Percentiles rank a stretch among this genome's conserved stretches.
Evolutionary conservation across 352 stramenopile genomes (phyloP).

Genomic region (Phytophthora cryptogea): DNA sequence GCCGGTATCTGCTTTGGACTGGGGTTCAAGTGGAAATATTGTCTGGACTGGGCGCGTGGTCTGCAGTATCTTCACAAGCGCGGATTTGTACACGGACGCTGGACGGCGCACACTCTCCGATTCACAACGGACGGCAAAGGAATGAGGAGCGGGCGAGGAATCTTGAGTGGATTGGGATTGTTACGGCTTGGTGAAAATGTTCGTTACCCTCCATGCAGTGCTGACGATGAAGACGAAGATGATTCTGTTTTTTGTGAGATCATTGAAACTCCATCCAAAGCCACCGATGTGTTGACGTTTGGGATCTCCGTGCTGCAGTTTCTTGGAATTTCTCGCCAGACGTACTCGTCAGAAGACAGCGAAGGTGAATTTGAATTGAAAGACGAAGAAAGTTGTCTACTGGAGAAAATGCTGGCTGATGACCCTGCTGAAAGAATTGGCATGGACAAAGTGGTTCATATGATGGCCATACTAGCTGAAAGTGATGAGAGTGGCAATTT

Average conservation of each 20-base stretch:
- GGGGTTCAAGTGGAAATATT: not conserved
- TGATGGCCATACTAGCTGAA: not conserved
- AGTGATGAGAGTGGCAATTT: not conserved
- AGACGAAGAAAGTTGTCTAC: no score
- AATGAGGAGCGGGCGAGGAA: not conserved
- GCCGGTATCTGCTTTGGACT: not conserved
- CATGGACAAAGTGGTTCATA: no score
- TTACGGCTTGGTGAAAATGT: not conserved
- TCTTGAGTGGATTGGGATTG: not conserved
- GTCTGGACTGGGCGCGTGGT: not conserved
- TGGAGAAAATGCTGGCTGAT: no score
- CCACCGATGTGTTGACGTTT: not conserved
- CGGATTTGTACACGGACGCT: not conserved
- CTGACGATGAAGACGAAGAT: not conserved
- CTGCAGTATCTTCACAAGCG: constrained; percentile 1
- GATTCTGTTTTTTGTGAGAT: not conserved
- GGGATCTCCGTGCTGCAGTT: not conserved
- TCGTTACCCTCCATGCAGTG: not conserved
- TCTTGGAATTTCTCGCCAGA: not conserved
- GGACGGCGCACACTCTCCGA: not conserved
- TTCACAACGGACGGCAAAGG: not conserved
- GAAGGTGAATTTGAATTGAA: no score
- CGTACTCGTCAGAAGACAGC: no score
- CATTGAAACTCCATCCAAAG: not conserved
- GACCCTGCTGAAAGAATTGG: no score